phyloP scores from a whole-genome alignment of 495 filamentous ascomycete species.

The Penicillium bovifimosum region DNA sequence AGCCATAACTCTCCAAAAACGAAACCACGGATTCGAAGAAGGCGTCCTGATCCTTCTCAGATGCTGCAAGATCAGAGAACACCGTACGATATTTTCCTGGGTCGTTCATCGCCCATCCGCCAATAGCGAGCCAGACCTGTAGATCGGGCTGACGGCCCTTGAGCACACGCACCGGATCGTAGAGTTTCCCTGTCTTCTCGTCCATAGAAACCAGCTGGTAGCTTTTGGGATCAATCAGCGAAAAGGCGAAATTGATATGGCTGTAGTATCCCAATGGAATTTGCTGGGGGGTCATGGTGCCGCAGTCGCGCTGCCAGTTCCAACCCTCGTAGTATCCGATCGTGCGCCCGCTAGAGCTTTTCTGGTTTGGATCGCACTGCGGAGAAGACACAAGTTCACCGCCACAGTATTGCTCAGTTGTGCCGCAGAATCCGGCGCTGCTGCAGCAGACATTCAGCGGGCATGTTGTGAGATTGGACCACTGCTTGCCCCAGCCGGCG shows the following conservation, averaged over 20 bases:
- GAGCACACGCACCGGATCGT: too few relatives aligned
- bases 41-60: constrained; percentile 23
- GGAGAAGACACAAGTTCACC: not conserved
- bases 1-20: constrained; percentile 42
- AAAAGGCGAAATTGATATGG: constrained; percentile 46
- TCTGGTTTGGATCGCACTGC: too few relatives aligned
- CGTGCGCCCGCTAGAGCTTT: too few relatives aligned
- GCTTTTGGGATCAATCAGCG: constrained; percentile 30
- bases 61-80: constrained; percentile 30
- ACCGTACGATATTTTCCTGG: constrained; percentile 14
- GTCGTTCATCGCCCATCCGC: constrained; percentile 33
- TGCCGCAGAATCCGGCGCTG: constrained; percentile 27
- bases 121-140: constrained; percentile 40
- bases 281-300: constrained; percentile 9
- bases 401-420: constrained; percentile 25
- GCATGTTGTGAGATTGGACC: constrained; percentile 8
- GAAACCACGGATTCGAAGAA: constrained; percentile 39
- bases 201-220: constrained; percentile 20
- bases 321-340: too few relatives aligned
- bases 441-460: constrained; percentile 32
- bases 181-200: too few relatives aligned
- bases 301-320: too few relatives aligned
- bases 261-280: constrained; percentile 23
- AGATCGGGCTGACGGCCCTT: constrained; percentile 7
- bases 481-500: constrained; percentile 1